Conservation (phyloP, 257 asterid species). For the Avicennia marina region DNA sequence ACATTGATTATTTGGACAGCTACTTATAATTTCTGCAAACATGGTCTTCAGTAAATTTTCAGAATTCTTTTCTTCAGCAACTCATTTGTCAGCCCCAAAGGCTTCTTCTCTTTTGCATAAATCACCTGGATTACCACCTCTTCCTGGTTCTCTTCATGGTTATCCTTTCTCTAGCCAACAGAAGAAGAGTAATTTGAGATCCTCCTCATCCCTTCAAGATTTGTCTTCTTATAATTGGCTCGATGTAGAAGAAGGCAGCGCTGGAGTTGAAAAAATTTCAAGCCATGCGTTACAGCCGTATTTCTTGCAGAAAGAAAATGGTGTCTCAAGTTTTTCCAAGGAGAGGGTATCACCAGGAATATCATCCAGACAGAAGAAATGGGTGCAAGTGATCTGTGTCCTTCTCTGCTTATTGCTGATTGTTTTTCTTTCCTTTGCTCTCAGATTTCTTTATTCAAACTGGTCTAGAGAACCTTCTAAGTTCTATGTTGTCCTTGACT, state of each 20-base stretch:
- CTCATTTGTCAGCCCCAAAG: conserved; percentile 46
- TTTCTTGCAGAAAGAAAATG: conserved; percentile 43
- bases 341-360: conserved; percentile 40
- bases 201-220: conserved; percentile 87
- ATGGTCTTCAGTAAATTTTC: conserved; percentile 65
- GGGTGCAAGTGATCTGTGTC: conserved; percentile 44
- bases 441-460: conserved; percentile 42
- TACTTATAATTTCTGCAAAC: conserved; percentile 18
- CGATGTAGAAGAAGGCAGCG: conserved; percentile 50
- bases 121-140: conserved; percentile 66
- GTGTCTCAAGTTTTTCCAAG: conserved; percentile 76
- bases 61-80: conserved; percentile 50
- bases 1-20: too few relatives aligned
- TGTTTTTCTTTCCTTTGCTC: conserved; percentile 42
- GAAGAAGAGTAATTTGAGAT: conserved; percentile 51
- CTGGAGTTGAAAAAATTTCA: conserved; percentile 36
- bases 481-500: conserved; percentile 83
- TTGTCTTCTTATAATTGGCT: conserved; percentile 53
- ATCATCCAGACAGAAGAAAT: conserved; percentile 46
- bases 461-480: conserved; percentile 59
- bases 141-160: conserved; percentile 38
- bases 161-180: conserved; percentile 33
- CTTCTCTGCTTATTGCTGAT: conserved; percentile 59
- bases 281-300: conserved; percentile 24
- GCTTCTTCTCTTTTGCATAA: conserved; percentile 35